Conservation (phyloP, 768 basidiomycete species). For the Russula sp. region DNA sequence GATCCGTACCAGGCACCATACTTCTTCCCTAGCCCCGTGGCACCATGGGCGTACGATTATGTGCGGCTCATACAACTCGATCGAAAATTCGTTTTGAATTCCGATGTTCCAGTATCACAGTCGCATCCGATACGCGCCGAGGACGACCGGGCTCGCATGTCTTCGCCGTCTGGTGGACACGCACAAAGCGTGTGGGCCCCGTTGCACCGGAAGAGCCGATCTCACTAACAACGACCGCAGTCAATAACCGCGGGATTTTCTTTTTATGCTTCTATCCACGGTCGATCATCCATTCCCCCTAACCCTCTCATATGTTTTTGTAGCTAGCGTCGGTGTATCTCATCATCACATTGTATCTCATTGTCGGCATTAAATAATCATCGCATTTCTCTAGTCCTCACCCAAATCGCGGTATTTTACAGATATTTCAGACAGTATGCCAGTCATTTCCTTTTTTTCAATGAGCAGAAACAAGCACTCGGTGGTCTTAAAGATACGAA, state of each 20-base stretch:
- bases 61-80: constrained; percentile 18
- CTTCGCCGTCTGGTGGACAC: background rate
- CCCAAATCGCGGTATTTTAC: too few species aligned
- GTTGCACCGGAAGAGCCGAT: background rate
- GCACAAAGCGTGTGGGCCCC: background rate
- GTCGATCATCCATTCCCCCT: background rate
- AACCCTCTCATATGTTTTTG: background rate
- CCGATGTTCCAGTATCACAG: background rate
- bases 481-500: too few species aligned
- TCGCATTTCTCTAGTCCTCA: too few species aligned
- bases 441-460: too few species aligned
- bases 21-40: constrained; percentile 48
- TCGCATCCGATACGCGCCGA: background rate
- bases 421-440: too few species aligned
- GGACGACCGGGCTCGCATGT: background rate
- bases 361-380: too few species aligned
- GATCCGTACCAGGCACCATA: constrained; percentile 61
- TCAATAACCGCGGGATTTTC: too few species aligned
- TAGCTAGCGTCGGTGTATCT: background rate
- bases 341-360: background rate
- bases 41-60: constrained; percentile 34
- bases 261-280: background rate
- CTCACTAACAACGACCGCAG: background rate
- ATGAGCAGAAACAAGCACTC: too few species aligned
- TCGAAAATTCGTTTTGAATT: background rate